Base-by-base conservation (phyloP, 2,329 filamentous ascomycete species). In the Botrytis aclada region DNA sequence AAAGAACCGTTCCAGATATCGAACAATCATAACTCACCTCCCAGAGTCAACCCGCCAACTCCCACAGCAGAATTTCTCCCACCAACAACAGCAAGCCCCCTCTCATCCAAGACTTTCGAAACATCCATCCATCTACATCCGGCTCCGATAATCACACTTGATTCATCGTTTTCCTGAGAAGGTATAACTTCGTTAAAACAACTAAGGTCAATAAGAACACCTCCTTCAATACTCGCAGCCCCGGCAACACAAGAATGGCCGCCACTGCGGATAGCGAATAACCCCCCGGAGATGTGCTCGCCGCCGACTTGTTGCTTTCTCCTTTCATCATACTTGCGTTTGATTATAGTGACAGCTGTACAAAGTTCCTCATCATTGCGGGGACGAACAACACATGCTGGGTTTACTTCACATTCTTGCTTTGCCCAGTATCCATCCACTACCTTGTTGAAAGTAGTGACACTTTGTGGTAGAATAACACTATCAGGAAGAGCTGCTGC, bases 211-310 rank as follows among this genome's bases (percentile, higher is more conserved):
- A 90, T 84, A 7, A 86, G 78, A 1, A 87, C 81, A 0, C 86
- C 86, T 1, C 81, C 84, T 20, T 84, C 79, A 62, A 86, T 84
- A 76, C 84, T 89, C 1, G 87, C 83, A 47, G 84, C 85, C 74
- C 85, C 84, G 29, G 85, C 82, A 66, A 76, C 75, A 16, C 72
- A 63, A 2, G 74, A 76, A 75, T 80, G 77, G 1, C 78, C 78
- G 25, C 78, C 77, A 60, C 74, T 75, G 41, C 76, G 77, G 18
- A 79, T 72, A 2, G 78, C 76, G 60, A 78, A 80, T 34, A 72
- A 34, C 18, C 37, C 32, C 22, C 64, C 62, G 43, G 29, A 14
- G 3, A 5, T n/a, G 8, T 51, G n/a, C 22, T 34, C 58, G 12
- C 34, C 25, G 54, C 34, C 16, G 3, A n/a, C 14, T 1, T 16